phyloP scores from a whole-genome alignment of 257 asterid genomes.

The Handroanthus guayacan region DNA sequence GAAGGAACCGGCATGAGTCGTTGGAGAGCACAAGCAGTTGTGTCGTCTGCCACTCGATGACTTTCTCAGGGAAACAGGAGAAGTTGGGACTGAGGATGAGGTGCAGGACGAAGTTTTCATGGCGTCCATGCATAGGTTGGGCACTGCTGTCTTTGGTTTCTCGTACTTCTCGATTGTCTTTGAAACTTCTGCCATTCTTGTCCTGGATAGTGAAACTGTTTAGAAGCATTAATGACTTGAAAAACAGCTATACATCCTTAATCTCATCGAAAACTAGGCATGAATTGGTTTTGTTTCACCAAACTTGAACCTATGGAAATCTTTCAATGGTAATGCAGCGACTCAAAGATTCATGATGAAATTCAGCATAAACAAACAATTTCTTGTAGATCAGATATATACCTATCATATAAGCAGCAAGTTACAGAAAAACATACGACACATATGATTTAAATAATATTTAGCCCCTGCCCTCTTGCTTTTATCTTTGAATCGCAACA shows the following conservation, averaged over 20 bases:
- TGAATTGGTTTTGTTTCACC: not conserved
- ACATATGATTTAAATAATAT: not conserved
- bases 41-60: slow-evolving; percentile 42
- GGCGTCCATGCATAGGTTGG: slow-evolving; percentile 38
- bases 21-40: slow-evolving; percentile 80
- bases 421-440: not conserved
- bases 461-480: too few species aligned
- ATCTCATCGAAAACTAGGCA: not conserved
- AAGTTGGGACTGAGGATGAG: slow-evolving; percentile 51
- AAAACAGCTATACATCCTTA: not conserved
- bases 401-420: not conserved
- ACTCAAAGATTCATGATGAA: not conserved
- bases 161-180: slow-evolving; percentile 36
- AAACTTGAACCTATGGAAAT: not conserved
- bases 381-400: not conserved
- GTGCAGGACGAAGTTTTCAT: slow-evolving; percentile 36
- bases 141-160: slow-evolving; percentile 43
- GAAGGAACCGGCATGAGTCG: slow-evolving; percentile 77
- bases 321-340: not conserved
- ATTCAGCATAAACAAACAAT: not conserved
- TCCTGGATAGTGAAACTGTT: slow-evolving; percentile 34
- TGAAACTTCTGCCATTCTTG: slow-evolving; percentile 55
- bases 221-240: not conserved
- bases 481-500: too few species aligned
- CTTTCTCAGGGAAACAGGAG: slow-evolving; percentile 54